Conservation (phyloP, 441 rosid species). For the Pelargonium fulgidum region DNA sequence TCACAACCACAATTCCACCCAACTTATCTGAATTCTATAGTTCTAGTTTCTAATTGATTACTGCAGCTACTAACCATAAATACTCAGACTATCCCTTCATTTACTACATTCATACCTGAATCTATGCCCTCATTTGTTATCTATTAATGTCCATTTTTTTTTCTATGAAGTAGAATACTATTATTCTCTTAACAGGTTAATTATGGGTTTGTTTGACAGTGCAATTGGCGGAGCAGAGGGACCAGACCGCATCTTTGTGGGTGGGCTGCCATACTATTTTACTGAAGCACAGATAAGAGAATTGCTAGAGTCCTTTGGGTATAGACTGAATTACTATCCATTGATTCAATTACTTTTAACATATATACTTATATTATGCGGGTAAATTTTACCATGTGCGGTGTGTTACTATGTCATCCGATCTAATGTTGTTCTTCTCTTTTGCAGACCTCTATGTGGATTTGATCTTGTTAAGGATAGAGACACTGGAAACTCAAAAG, state of each 20-base stretch:
- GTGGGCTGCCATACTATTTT: slow-evolving; percentile 33
- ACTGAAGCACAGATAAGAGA: slow-evolving; percentile 34
- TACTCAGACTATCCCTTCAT: background rate
- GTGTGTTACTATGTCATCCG: background rate
- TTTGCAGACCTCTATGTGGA: slow-evolving; percentile 26
- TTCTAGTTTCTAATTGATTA: background rate
- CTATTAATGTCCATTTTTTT: background rate
- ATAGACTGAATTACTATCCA: slow-evolving; percentile 1
- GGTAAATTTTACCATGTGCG: background rate
- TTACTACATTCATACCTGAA: background rate
- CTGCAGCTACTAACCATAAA: background rate
- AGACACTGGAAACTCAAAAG: slow-evolving; percentile 34
- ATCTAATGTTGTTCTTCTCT: background rate
- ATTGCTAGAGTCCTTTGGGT: slow-evolving; percentile 33
- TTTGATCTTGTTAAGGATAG: slow-evolving; percentile 36
- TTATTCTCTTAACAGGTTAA: background rate
- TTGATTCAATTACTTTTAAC: background rate
- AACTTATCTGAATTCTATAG: background rate
- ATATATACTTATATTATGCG: slow-evolving; percentile 11
- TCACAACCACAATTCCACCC: background rate
- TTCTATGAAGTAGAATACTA: background rate
- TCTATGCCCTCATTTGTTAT: too few species aligned
- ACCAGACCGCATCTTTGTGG: slow-evolving; percentile 35
- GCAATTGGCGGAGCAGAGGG: slow-evolving; percentile 32
- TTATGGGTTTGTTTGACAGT: slow-evolving; percentile 19